A percentile compares a stretch with the other conserved stretches of the same genome.
phyloP scores from a whole-genome alignment of 495 filamentous ascomycete species.

The Penicillium macrosclerotiorum region DNA sequence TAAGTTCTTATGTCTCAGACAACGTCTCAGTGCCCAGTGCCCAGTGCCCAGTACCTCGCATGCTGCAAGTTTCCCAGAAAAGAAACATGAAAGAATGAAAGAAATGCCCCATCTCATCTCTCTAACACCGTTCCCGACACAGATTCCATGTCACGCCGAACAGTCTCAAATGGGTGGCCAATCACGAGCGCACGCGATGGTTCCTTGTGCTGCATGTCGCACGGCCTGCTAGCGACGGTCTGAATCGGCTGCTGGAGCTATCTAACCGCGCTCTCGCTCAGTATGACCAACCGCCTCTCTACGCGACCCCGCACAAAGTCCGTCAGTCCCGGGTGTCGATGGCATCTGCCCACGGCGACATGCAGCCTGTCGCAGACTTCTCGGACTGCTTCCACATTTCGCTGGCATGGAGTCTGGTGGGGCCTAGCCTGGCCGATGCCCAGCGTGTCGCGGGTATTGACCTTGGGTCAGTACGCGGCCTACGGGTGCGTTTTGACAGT shows the following conservation, averaged over 20 bases:
- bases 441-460: constrained; percentile 35
- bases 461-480: constrained; percentile 14
- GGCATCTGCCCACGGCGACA: background rate
- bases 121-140: constrained; percentile 6
- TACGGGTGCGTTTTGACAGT: constrained; percentile 34
- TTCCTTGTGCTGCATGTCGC: constrained; percentile 74
- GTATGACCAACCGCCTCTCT: constrained; percentile 73
- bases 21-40: too few relatives aligned
- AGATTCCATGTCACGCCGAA: constrained; percentile 53
- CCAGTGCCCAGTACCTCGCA: too few relatives aligned
- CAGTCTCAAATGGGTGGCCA: constrained; percentile 64
- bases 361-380: constrained; percentile 27
- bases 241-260: constrained; percentile 61
- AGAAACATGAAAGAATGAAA: too few relatives aligned
- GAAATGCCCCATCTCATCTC: too few relatives aligned
- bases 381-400: constrained; percentile 73
- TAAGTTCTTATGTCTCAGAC: constrained; percentile 23
- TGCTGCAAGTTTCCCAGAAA: too few relatives aligned
- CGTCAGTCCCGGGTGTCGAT: constrained; percentile 3
- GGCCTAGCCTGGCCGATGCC: constrained; percentile 21
- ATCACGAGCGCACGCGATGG: constrained; percentile 74
- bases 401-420: constrained; percentile 68
- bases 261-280: constrained; percentile 60
- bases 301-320: constrained; percentile 31
- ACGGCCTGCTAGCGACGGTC: constrained; percentile 46